Conservation (phyloP, 129 eudicot genomes). For the Erigeron canadensis region DNA sequence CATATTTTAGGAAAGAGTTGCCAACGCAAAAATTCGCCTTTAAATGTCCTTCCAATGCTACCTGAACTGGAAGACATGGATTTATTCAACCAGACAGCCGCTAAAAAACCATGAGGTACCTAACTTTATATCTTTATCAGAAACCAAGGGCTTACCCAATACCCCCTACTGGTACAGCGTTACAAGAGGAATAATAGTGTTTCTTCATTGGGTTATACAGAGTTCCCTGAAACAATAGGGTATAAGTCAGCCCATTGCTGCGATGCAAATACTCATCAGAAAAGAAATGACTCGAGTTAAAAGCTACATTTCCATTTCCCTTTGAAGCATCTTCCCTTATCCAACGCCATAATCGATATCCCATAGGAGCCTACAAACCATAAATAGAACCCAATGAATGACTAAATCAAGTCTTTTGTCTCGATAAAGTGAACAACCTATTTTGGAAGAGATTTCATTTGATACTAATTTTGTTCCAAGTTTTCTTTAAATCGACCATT, state of each 20-base stretch:
- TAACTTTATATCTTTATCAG: not conserved
- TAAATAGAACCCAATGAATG: not conserved
- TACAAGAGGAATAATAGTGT: conserved; percentile 60
- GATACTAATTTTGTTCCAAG: conserved; percentile 14
- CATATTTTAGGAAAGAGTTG: conserved; percentile 80
- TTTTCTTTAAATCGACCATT: conserved; percentile 1
- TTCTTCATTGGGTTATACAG: conserved; percentile 64
- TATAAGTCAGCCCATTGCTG: conserved; percentile 11
- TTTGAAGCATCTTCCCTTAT: conserved; percentile 49
- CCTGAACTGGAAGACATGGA: conserved; percentile 67
- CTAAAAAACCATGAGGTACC: not conserved
- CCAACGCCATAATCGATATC: conserved; percentile 75
- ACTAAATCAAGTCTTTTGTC: conserved; percentile 3
- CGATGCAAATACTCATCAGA: conserved; percentile 1
- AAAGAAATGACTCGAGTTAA: conserved; percentile 9
- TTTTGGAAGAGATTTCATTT: not conserved
- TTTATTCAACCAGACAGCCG: conserved; percentile 16
- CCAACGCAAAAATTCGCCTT: conserved; percentile 96
- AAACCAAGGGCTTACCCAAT: conserved; percentile 59
- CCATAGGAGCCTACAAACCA: conserved; percentile 68
- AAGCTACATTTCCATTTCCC: conserved; percentile 45
- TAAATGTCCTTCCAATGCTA: conserved; percentile 94
- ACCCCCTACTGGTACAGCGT: conserved; percentile 94
- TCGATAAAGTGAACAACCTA: not conserved
- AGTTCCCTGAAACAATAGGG: conserved; percentile 52